phyloP scores from a whole-genome alignment of 192 early-diverging fungal genomes.

The Coemansia javaensis region DNA sequence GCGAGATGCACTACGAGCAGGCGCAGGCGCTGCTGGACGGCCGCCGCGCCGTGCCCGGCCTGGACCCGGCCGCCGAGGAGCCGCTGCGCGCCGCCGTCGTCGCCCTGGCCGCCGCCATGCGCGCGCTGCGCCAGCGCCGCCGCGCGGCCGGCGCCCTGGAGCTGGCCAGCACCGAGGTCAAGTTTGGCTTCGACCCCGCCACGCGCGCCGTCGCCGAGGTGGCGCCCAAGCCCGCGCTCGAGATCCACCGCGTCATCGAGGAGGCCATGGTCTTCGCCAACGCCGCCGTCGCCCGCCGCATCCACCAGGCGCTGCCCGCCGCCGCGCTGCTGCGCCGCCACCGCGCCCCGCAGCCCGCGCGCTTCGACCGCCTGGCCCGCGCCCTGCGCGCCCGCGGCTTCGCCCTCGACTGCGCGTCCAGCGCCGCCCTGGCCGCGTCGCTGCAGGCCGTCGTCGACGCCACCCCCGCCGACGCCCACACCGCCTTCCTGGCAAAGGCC shows the following conservation, averaged over 20 bases:
- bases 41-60: conserved; percentile 30
- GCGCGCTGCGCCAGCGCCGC: conserved; percentile 54
- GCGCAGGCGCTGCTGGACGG: conserved; percentile 68
- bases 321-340: conserved; percentile 67
- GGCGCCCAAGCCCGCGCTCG: conserved; percentile 59
- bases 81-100: conserved; percentile 42
- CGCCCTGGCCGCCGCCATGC: conserved; percentile 53
- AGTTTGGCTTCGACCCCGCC: conserved; percentile 61
- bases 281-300: conserved; percentile 56
- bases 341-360: conserved; percentile 56
- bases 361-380: conserved; percentile 58
- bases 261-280: conserved; percentile 83
- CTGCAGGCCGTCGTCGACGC: conserved; percentile 43
- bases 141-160: conserved; percentile 61
- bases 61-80: conserved; percentile 39
- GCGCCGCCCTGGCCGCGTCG: conserved; percentile 58
- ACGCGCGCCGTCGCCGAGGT: conserved; percentile 60
- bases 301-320: conserved; percentile 52
- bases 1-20: conserved; percentile 73
- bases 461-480: conserved; percentile 49
- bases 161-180: conserved; percentile 68
- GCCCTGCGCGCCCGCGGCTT: conserved; percentile 60
- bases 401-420: conserved; percentile 60
- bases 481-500: conserved; percentile 59
- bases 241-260: conserved; percentile 69